Conservation (phyloP, 2,329 filamentous ascomycete genomes). For the Paramyrothecium roridum region DNA sequence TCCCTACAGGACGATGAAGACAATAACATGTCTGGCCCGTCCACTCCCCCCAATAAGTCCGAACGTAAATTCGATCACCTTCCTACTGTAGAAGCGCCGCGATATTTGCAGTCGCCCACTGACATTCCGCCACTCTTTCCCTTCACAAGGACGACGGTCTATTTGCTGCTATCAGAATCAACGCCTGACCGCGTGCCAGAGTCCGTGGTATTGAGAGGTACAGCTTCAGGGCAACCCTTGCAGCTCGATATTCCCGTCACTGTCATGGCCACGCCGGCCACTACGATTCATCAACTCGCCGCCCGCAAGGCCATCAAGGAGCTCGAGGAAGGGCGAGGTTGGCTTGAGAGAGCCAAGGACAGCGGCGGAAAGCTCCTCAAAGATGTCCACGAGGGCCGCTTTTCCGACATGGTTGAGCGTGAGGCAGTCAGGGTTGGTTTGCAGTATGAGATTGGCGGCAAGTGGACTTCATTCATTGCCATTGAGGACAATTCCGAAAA, state of each 20-base stretch:
- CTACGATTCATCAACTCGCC: conserved; percentile 68
- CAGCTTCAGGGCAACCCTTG: conserved; percentile 54
- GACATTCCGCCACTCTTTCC: conserved; percentile 63
- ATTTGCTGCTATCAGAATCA: conserved; percentile 59
- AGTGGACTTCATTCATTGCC: conserved; percentile 72
- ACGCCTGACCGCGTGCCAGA: conserved; percentile 36
- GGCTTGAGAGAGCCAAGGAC: conserved; percentile 53
- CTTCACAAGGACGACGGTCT: conserved; percentile 63
- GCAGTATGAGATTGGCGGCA: conserved; percentile 63
- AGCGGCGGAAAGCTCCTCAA: conserved; percentile 39
- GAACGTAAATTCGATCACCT: conserved; percentile 45
- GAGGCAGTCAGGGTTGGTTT: conserved; percentile 66
- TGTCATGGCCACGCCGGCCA: conserved; percentile 36
- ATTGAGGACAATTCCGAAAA: conserved; percentile 40
- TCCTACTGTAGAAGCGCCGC: conserved; percentile 49
- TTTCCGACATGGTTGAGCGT: conserved; percentile 58
- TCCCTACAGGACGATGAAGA: conserved; percentile 40
- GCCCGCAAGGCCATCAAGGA: conserved; percentile 66
- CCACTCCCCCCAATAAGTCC: conserved; percentile 5
- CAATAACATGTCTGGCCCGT: conserved; percentile 17
- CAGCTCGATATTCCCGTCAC: conserved; percentile 63
- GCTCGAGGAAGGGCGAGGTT: conserved; percentile 68
- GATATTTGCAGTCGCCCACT: conserved; percentile 61
- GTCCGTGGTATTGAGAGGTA: conserved; percentile 57
- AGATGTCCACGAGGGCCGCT: conserved; percentile 44